These are phyloP conservation scores for Didymella arachidicola DNA, from an alignment of 2,329 filamentous ascomycete species.

Conservation along the genomic window DNA sequence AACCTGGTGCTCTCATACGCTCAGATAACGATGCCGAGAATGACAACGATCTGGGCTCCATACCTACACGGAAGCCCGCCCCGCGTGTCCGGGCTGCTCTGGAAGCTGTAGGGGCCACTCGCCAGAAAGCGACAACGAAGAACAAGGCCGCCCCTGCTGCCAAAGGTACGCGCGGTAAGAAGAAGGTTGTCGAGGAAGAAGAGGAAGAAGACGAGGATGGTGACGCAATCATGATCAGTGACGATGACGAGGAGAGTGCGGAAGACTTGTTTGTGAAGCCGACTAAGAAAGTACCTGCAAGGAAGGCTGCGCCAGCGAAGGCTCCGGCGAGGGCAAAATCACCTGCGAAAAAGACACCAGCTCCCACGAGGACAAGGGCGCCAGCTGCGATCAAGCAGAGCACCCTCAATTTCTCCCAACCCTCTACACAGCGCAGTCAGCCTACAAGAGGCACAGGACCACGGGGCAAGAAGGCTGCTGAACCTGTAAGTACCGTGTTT, in stretches of 20 bases:
- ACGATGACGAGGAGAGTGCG: slow-evolving; percentile 59
- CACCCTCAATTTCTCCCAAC: slow-evolving; percentile 54
- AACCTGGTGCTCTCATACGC: slow-evolving; percentile 70
- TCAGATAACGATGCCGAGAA: slow-evolving; percentile 59
- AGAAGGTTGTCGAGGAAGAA: slow-evolving; percentile 53
- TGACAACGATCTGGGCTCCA: slow-evolving; percentile 43
- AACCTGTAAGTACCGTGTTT: slow-evolving; percentile 49
- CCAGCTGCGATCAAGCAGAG: slow-evolving; percentile 46
- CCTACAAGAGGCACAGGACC: slow-evolving; percentile 32
- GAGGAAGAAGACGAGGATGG: slow-evolving; percentile 52
- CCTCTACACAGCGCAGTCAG: slow-evolving; percentile 47
- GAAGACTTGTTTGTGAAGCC: slow-evolving; percentile 54
- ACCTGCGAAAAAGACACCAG: slow-evolving; percentile 22
- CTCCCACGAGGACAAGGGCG: slow-evolving; percentile 29
- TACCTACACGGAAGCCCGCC: slow-evolving; percentile 50
- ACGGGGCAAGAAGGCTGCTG: slow-evolving; percentile 46
- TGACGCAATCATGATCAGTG: slow-evolving; percentile 55
- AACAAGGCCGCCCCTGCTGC: slow-evolving; percentile 47
- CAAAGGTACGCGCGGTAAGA: slow-evolving; percentile 52
- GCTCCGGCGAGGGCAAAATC: slow-evolving; percentile 23
- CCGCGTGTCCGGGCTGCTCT: slow-evolving; percentile 54
- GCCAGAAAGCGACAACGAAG: slow-evolving; percentile 38
- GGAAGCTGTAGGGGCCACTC: slow-evolving; percentile 52
- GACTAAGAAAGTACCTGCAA: slow-evolving; percentile 39
- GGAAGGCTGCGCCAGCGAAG: slow-evolving; percentile 34